These are phyloP conservation scores for Xylariomycetidae sp. DNA, from an alignment of 2,329 filamentous ascomycete genomes.

Conservation along the genomic window DNA sequence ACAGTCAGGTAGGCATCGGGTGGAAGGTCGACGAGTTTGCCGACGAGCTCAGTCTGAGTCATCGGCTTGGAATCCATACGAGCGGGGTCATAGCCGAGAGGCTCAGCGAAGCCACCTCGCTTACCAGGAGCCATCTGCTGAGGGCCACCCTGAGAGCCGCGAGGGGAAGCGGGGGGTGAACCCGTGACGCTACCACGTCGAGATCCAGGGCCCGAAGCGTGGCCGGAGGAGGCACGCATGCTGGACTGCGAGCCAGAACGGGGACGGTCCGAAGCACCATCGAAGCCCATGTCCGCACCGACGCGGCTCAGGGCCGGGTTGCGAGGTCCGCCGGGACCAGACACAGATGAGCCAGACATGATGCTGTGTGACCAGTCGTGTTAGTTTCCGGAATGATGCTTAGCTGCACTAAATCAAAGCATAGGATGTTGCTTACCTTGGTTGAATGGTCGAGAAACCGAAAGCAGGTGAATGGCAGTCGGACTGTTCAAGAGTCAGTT, in stretches of 20 bases:
- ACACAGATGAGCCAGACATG: constrained; percentile 5
- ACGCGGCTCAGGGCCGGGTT: constrained; percentile 8
- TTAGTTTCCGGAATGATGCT: no score
- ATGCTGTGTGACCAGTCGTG: no score
- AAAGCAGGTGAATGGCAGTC: no score
- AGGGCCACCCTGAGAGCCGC: constrained; percentile 5
- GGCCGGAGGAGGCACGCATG: no score
- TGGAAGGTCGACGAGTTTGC: constrained; percentile 51
- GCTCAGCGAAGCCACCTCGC: constrained; percentile 1
- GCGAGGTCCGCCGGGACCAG: constrained; percentile 1
- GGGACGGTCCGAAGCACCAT: constrained; percentile 15
- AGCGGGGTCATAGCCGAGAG: constrained; percentile 11
- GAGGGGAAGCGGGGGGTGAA: not conserved
- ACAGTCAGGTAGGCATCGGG: constrained; percentile 44
- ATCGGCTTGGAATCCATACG: constrained; percentile 17
- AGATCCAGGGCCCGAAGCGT: constrained; percentile 3
- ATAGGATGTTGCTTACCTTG: no score
- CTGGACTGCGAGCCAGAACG: constrained; percentile 6
- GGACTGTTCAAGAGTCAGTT: no score
- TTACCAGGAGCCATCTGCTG: constrained; percentile 7
- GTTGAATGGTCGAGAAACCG: no score
- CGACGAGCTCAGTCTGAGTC: constrained; percentile 27
- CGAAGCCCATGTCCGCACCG: constrained; percentile 10
- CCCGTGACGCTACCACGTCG: constrained; percentile 3
- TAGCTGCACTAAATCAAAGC: no score